phyloP scores from a whole-genome alignment of 495 filamentous ascomycete genomes.

The Tuber calosporum region DNA sequence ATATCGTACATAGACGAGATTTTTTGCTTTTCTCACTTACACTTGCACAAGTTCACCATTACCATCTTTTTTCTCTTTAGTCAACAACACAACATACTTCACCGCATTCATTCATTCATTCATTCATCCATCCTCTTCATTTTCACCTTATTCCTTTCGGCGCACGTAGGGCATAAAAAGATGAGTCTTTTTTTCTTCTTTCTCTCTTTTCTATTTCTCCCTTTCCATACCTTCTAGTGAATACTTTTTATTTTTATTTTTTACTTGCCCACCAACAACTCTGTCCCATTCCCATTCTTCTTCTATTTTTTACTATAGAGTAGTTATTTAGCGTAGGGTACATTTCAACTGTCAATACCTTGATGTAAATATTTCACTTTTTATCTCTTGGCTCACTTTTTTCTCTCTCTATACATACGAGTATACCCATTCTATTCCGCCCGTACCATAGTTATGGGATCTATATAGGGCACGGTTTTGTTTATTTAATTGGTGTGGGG shows the following conservation, averaged over 20 bases:
- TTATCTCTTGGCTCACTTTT: neutral
- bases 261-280: neutral
- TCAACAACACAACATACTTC: neutral
- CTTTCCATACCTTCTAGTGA: neutral
- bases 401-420: too few relatives aligned
- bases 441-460: neutral
- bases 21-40: neutral
- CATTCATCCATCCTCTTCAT: neutral
- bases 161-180: neutral
- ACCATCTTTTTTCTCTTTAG: neutral
- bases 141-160: neutral
- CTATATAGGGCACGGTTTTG: too few relatives aligned
- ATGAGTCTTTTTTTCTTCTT: neutral
- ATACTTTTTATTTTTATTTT: neutral
- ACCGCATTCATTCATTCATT: neutral
- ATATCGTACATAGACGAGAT: neutral
- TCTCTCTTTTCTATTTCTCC: neutral
- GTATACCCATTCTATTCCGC: neutral
- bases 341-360: conserved; percentile 2
- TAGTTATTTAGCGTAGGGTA: neutral
- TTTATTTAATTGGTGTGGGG: too few relatives aligned
- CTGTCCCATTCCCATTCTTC: too few relatives aligned
- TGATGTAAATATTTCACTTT: neutral
- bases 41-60: neutral
- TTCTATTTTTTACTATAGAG: neutral